These are phyloP conservation scores for Xanthoceras sorbifolium DNA, from an alignment of 345 rosid genomes.

Conservation along the genomic window DNA sequence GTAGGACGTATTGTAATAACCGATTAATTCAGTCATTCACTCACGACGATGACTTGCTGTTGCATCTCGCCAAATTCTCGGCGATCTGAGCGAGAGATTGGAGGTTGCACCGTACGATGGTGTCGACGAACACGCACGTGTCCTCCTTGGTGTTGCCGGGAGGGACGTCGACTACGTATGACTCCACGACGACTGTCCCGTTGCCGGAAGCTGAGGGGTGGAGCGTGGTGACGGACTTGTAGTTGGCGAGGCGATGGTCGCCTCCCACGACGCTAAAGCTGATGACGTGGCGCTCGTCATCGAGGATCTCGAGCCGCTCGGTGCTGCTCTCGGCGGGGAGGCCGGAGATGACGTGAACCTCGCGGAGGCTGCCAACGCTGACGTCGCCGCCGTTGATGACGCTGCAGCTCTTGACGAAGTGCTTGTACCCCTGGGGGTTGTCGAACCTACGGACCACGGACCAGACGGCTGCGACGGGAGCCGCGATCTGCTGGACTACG, in stretches of 20 bases:
- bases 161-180: constrained; percentile 48
- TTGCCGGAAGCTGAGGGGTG: constrained; percentile 30
- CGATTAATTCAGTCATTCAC: not conserved
- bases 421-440: constrained; percentile 58
- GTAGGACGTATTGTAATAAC: not conserved
- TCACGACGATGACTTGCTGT: not conserved
- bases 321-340: constrained; percentile 54
- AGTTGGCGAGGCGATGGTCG: constrained; percentile 57
- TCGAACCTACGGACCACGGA: constrained; percentile 63
- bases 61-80: constrained; percentile 29
- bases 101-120: constrained; percentile 46
- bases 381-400: constrained; percentile 53
- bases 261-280: constrained; percentile 67
- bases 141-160: constrained; percentile 46
- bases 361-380: constrained; percentile 50
- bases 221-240: constrained; percentile 57
- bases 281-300: constrained; percentile 55
- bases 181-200: constrained; percentile 40
- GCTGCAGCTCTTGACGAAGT: constrained; percentile 61
- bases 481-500: constrained; percentile 50
- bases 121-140: constrained; percentile 39
- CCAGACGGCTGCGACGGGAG: constrained; percentile 58
- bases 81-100: constrained; percentile 46
- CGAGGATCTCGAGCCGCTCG: constrained; percentile 60
- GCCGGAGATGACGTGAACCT: constrained; percentile 56